Conservation (phyloP, 75 land plant species). For the Cryptomeria japonica region DNA sequence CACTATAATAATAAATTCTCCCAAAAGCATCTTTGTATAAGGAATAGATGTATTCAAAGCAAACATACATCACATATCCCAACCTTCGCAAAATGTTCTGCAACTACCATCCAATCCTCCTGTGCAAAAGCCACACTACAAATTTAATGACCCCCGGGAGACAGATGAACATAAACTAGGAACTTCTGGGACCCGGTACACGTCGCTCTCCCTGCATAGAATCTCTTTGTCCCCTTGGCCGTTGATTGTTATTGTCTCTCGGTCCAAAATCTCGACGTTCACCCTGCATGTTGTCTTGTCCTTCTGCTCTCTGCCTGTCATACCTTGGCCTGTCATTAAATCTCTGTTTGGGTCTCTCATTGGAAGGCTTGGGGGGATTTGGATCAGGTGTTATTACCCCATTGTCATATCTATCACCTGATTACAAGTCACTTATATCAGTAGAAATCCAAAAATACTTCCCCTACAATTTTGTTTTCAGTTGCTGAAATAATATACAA, state of each 20-base stretch:
- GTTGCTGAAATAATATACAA: background rate
- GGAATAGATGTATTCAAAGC: background rate
- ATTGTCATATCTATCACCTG: slow-evolving; percentile 73
- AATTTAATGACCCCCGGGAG: background rate
- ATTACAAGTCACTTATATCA: background rate
- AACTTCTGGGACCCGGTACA: background rate
- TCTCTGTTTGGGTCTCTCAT: slow-evolving; percentile 32
- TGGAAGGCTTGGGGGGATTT: slow-evolving; percentile 56
- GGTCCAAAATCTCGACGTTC: slow-evolving; percentile 31
- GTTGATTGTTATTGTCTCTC: background rate
- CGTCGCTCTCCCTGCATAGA: background rate
- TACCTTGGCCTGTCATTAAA: slow-evolving; percentile 20
- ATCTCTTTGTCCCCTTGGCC: background rate
- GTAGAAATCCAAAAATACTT: background rate
- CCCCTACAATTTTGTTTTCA: background rate
- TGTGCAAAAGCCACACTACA: background rate
- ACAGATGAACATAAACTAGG: background rate
- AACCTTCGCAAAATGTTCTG: background rate
- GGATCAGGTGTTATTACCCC: slow-evolving; percentile 30
- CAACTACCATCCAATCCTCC: background rate
- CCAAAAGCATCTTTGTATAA: background rate
- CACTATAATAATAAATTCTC: background rate
- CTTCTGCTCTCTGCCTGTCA: slow-evolving; percentile 24
- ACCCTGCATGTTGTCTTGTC: slow-evolving; percentile 21
- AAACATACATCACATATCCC: background rate